Conservation (phyloP, 805 yeast species). For the Yarrowia sp. region DNA sequence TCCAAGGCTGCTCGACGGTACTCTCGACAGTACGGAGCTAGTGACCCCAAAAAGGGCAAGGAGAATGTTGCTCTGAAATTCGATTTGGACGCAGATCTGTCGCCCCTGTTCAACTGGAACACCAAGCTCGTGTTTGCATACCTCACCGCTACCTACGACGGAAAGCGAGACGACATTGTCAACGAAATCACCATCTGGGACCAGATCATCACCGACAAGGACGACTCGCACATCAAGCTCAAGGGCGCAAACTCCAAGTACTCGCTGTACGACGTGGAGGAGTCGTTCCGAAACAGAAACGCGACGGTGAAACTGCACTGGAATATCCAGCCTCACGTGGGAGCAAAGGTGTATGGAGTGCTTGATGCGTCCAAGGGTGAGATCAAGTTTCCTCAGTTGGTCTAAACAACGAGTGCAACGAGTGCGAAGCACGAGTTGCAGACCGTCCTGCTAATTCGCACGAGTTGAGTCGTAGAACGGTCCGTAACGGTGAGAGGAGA, state of each 20-base stretch:
- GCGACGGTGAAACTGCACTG: conserved; percentile 78
- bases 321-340: conserved; percentile 92
- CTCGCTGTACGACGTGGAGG: conserved; percentile 84
- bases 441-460: too few relatives aligned
- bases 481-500: too few relatives aligned
- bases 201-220: conserved; percentile 66
- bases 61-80: conserved; percentile 77
- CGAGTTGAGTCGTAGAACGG: too few relatives aligned
- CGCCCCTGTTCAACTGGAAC: conserved; percentile 91
- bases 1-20: conserved; percentile 49
- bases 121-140: conserved; percentile 95
- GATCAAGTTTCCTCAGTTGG: conserved; percentile 33
- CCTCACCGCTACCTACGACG: conserved; percentile 84
- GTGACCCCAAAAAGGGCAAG: conserved; percentile 64
- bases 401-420: background rate
- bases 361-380: conserved; percentile 29
- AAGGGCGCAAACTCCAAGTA: conserved; percentile 70
- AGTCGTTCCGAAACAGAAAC: conserved; percentile 59
- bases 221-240: conserved; percentile 65
- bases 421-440: too few relatives aligned
- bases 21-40: conserved; percentile 72
- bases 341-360: conserved; percentile 72
- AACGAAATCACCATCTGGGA: conserved; percentile 92
- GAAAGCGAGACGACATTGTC: conserved; percentile 47
- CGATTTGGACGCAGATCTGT: conserved; percentile 75